Evolutionary conservation across 139 green algal species (phyloP).

Genomic region (Chlorella sp.): DNA sequence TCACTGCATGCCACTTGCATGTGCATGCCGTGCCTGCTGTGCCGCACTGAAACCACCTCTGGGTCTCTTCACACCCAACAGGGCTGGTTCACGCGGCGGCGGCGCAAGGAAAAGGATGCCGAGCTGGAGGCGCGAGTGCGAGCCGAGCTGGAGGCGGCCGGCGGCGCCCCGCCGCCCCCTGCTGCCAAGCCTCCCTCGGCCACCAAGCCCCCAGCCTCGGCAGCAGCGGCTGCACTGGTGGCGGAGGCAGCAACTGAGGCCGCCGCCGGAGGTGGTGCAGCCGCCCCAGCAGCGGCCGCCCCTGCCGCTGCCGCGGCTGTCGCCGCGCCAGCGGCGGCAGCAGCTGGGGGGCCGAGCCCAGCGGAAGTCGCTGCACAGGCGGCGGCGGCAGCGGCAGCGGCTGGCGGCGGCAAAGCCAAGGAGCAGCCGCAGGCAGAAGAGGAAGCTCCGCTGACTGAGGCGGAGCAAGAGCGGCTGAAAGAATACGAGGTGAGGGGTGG

Average conservation of each 20-base stretch:
- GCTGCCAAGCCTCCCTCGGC: no score
- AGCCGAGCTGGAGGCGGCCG: background rate
- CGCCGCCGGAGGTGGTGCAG: background rate
- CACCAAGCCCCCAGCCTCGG: background rate
- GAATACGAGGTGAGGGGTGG: background rate
- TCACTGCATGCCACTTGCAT: no score
- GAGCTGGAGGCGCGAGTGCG: slow-evolving; percentile 1
- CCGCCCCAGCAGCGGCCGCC: no score
- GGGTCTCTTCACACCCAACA: no score
- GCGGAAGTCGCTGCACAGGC: background rate
- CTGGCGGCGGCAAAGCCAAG: background rate
- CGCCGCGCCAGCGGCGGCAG: no score
- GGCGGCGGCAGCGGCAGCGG: background rate
- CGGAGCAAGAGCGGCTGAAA: background rate
- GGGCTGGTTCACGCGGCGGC: slow-evolving; percentile 77
- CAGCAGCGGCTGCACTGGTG: background rate
- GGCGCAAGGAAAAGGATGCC: slow-evolving; percentile 63
- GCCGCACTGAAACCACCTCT: no score
- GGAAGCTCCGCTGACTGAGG: slow-evolving; percentile 7
- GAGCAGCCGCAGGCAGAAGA: background rate
- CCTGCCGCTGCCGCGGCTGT: background rate
- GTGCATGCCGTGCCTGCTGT: no score
- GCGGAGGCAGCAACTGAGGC: background rate
- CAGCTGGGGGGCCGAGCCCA: background rate
- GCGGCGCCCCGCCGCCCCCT: no score